Percentiles rank a stretch among this genome's conserved stretches.
Conservation (phyloP, 2,329 filamentous ascomycete species). For the Ophiostoma sp. region DNA sequence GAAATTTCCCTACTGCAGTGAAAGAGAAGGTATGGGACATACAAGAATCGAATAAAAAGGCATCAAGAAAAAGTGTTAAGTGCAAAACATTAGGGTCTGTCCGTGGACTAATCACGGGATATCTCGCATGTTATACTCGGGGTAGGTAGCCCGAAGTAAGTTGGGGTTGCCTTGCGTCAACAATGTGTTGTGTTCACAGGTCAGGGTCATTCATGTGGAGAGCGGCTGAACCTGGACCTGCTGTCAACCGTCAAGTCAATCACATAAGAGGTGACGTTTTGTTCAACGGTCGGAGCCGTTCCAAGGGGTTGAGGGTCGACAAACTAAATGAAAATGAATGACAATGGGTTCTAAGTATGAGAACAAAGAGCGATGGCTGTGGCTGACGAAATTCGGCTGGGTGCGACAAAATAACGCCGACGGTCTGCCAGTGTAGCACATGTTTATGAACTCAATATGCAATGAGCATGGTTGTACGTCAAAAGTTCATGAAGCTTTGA, state of each 20-base stretch:
- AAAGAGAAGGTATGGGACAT: too few relatives aligned
- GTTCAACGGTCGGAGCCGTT: background rate
- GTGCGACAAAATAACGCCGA: background rate
- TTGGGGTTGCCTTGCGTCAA: background rate
- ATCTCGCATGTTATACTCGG: too few relatives aligned
- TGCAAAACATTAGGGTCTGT: background rate
- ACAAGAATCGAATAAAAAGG: too few relatives aligned
- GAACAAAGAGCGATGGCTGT: background rate
- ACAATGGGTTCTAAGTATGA: too few relatives aligned
- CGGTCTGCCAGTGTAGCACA: background rate
- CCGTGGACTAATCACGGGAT: too few relatives aligned
- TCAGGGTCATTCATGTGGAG: background rate
- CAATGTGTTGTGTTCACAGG: background rate
- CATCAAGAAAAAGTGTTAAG: too few relatives aligned
- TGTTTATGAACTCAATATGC: background rate
- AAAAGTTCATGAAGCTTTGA: background rate
- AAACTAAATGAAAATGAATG: background rate
- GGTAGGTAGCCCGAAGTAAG: too few relatives aligned
- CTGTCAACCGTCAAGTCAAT: background rate
- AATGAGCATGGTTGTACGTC: background rate
- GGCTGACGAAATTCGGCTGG: background rate
- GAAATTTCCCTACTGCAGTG: too few relatives aligned
- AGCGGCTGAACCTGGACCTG: background rate
- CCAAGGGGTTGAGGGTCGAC: too few relatives aligned
- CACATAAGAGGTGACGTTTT: background rate